Conservation (phyloP, 148 eudicot species). For the Rhododendron molle region DNA sequence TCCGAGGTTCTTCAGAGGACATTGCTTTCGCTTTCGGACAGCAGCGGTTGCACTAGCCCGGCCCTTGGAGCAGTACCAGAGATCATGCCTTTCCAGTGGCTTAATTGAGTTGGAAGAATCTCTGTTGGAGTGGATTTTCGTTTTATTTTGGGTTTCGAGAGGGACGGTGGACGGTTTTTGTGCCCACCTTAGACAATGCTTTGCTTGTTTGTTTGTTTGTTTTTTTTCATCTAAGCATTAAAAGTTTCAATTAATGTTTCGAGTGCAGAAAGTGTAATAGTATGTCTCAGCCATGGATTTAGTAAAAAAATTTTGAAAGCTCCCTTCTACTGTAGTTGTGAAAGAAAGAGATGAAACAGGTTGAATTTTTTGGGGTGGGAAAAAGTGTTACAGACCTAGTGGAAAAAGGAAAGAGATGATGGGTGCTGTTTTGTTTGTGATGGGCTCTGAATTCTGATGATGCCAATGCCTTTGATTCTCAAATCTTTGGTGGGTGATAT, state of each 20-base stretch:
- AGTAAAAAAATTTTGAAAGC: background rate
- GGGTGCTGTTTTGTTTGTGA: background rate
- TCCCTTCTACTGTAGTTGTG: background rate
- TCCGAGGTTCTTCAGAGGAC: conserved; percentile 55
- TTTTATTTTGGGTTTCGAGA: background rate
- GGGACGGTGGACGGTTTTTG: background rate
- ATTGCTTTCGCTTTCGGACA: conserved; percentile 50
- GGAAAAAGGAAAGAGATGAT: background rate
- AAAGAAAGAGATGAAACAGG: background rate
- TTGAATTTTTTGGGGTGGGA: background rate
- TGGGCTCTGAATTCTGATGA: background rate
- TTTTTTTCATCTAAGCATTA: background rate
- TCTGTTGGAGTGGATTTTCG: background rate
- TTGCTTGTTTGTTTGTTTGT: background rate
- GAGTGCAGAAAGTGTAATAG: background rate
- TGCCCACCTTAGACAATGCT: background rate
- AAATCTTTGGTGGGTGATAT: background rate
- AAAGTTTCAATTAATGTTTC: background rate
- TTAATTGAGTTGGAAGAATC: conserved; percentile 7
- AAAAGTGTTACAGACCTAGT: too few relatives aligned
- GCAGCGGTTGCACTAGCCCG: conserved; percentile 55
- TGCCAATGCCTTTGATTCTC: background rate
- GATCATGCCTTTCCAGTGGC: conserved; percentile 43
- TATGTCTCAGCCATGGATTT: background rate
- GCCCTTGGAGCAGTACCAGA: conserved; percentile 31